Evolutionary conservation across 1,284 basidiomycete species (phyloP).

Genomic region (Trichosporon inkin): DNA sequence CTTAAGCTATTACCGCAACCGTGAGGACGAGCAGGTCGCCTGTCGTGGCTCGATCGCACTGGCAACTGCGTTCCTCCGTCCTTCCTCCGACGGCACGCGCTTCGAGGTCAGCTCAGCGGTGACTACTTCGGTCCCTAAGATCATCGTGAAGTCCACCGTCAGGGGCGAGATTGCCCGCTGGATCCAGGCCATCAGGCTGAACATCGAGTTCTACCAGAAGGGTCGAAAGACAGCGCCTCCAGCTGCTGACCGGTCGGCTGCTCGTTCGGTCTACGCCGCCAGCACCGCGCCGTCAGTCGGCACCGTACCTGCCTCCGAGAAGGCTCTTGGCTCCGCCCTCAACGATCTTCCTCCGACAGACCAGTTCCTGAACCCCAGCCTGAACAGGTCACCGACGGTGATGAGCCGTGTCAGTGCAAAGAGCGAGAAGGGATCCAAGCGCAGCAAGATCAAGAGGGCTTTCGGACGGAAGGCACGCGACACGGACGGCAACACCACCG

Average conservation of each 20-base stretch:
- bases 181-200: slow-evolving; percentile 68
- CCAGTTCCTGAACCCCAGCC: slow-evolving; percentile 39
- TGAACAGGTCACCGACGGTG: slow-evolving; percentile 52
- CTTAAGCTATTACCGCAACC: slow-evolving; percentile 76
- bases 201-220: slow-evolving; percentile 61
- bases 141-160: slow-evolving; percentile 88
- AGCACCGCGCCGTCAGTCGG: not conserved
- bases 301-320: slow-evolving; percentile 27
- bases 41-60: slow-evolving; percentile 85
- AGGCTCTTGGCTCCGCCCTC: slow-evolving; percentile 20
- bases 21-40: slow-evolving; percentile 84
- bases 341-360: slow-evolving; percentile 33
- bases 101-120: slow-evolving; percentile 71
- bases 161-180: slow-evolving; percentile 85
- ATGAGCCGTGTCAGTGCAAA: slow-evolving; percentile 41
- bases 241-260: slow-evolving; percentile 9
- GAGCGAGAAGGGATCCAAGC: not conserved
- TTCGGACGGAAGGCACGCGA: not conserved
- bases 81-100: slow-evolving; percentile 54
- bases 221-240: slow-evolving; percentile 10
- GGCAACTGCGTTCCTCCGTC: slow-evolving; percentile 68
- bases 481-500: slow-evolving; percentile 21
- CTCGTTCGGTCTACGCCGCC: slow-evolving; percentile 14
- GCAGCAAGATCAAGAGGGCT: not conserved
- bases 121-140: slow-evolving; percentile 57